These are phyloP conservation scores for Chamaecrista fasciculata DNA, from an alignment of 306 rosid genomes.

Conservation along the genomic window DNA sequence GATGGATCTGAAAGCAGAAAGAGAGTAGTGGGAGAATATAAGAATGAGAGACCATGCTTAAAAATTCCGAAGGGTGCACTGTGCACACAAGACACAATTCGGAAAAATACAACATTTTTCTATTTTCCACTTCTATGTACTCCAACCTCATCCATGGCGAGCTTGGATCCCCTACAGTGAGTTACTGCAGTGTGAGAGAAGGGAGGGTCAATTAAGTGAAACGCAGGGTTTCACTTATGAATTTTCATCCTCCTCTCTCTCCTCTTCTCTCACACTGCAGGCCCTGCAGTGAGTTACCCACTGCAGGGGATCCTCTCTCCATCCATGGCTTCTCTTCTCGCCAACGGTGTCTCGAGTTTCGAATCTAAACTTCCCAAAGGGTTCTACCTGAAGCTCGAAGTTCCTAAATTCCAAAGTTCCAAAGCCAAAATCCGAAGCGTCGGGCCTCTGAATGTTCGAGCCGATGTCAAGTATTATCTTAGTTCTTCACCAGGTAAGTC, in stretches of 20 bases:
- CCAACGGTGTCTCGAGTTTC: conserved; percentile 60
- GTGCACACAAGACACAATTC: too few relatives aligned
- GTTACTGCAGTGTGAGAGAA: too few relatives aligned
- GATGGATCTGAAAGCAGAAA: too few relatives aligned
- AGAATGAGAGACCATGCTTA: conserved; percentile 36
- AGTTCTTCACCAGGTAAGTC: conserved; percentile 37
- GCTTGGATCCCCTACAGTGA: too few relatives aligned
- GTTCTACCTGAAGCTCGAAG: conserved; percentile 30
- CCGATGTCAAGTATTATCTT: conserved; percentile 52
- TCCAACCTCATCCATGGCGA: too few relatives aligned
- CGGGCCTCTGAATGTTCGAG: conserved; percentile 46
- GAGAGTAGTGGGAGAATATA: not conserved
- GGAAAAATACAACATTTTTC: not conserved
- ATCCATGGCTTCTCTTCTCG: conserved; percentile 70
- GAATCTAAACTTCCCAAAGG: conserved; percentile 41
- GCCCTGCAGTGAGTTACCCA: too few relatives aligned
- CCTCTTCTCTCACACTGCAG: too few relatives aligned
- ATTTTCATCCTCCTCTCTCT: too few relatives aligned
- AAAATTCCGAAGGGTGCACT: not conserved
- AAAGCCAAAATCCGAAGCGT: conserved; percentile 20
- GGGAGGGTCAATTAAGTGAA: too few relatives aligned
- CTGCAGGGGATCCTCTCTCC: too few relatives aligned
- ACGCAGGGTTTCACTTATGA: too few relatives aligned
- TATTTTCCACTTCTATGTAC: not conserved
- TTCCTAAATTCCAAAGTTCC: conserved; percentile 26